These are phyloP conservation scores for Cystobasidium ongulense DNA, from an alignment of 768 basidiomycete species.

Conservation along the genomic window DNA sequence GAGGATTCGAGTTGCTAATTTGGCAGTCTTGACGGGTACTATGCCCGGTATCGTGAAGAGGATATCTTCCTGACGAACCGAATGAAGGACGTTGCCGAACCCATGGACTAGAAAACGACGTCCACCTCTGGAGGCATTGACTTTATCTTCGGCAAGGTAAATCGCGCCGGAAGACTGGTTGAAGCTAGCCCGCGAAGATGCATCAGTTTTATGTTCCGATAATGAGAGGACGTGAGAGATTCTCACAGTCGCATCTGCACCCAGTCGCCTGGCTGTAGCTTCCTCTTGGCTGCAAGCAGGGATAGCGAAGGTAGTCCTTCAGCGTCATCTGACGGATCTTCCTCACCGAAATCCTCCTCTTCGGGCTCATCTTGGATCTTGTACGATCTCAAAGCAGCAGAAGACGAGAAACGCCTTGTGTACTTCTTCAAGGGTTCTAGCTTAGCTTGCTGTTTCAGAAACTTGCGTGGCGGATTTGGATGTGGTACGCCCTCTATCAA, in stretches of 20 bases:
- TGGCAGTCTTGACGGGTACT: neutral
- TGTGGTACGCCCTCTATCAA: neutral
- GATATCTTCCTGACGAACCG: constrained; percentile 12
- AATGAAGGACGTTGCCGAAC: neutral
- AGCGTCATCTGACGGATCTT: neutral
- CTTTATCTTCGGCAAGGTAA: neutral
- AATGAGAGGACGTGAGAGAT: neutral
- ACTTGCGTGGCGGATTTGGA: neutral
- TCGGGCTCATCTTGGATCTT: neutral
- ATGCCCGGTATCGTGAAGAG: constrained; percentile 1
- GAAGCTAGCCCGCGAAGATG: neutral
- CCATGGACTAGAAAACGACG: constrained; percentile 19
- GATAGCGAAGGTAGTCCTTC: neutral
- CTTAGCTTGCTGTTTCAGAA: neutral
- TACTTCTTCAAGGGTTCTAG: neutral
- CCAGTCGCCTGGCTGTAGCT: constrained; percentile 25
- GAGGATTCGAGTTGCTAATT: constrained; percentile 2
- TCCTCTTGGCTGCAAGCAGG: neutral
- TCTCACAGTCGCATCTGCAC: constrained; percentile 19
- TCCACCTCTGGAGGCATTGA: neutral
- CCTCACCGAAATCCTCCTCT: neutral
- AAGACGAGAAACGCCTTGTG: neutral
- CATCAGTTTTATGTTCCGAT: neutral
- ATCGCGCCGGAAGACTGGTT: constrained; percentile 10
- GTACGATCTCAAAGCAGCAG: neutral